A percentile compares a stretch with the other conserved stretches of the same genome.
Conservation (phyloP, 2,329 filamentous ascomycete species). For the Neofusicoccum parvum region DNA sequence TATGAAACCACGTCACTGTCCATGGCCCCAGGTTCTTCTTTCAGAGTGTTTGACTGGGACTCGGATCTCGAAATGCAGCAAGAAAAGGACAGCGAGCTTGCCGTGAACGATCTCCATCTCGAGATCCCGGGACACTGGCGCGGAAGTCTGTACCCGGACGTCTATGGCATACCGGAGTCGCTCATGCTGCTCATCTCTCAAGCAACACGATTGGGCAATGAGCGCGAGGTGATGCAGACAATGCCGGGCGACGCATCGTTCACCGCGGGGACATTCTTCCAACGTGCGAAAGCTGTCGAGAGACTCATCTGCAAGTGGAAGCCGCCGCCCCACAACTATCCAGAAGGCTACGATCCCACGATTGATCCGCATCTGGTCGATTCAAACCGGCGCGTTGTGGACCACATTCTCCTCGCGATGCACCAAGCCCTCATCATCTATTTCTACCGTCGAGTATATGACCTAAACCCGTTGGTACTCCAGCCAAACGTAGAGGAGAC, state of each 20-base stretch:
- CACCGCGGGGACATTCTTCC: background rate
- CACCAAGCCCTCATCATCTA: constrained; percentile 45
- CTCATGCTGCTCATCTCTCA: background rate
- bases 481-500: constrained; percentile 26
- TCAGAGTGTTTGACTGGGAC: background rate
- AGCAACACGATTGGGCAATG: background rate
- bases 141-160: background rate
- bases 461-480: constrained; percentile 42
- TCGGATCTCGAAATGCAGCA: background rate
- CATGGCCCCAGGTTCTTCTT: background rate
- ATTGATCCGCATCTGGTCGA: too few species aligned
- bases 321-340: background rate
- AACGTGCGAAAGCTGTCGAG: constrained; percentile 4
- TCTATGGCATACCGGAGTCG: too few species aligned
- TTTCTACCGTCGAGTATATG: constrained; percentile 45
- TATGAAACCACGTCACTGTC: constrained; percentile 45
- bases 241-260: too few species aligned
- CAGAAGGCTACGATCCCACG: too few species aligned
- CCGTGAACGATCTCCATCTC: constrained; percentile 41
- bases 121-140: constrained; percentile 15
- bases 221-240: background rate
- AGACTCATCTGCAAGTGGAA: background rate
- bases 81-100: constrained; percentile 17
- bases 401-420: constrained; percentile 42
- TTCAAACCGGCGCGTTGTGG: too few species aligned